Evolutionary conservation across 164 flowering plant genomes (phyloP).

Genomic region (Akebia trifoliata): DNA sequence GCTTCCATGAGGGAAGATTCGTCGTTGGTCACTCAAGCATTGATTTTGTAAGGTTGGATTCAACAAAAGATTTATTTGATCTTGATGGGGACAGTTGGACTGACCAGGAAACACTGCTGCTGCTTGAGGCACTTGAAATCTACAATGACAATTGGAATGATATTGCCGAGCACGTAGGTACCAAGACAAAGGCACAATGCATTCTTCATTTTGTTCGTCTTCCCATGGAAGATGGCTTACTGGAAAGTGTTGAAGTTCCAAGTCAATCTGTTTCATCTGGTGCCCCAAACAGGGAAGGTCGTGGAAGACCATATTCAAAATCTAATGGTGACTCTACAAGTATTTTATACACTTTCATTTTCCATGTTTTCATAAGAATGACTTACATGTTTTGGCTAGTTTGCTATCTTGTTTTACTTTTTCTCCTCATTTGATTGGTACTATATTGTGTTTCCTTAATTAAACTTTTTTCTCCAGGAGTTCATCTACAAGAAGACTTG

Average conservation of each 20-base stretch:
- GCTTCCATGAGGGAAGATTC: constrained; percentile 86
- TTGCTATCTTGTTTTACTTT: constrained; percentile 4
- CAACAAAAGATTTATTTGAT: constrained; percentile 62
- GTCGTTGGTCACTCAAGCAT: constrained; percentile 85
- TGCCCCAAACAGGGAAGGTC: constrained; percentile 28
- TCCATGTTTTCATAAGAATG: neutral
- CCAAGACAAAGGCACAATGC: constrained; percentile 97
- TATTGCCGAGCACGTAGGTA: constrained; percentile 92
- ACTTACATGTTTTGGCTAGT: neutral
- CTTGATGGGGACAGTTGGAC: constrained; percentile 86
- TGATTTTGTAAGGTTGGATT: constrained; percentile 69
- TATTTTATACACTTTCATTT: constrained; percentile 15
- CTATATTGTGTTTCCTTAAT: neutral
- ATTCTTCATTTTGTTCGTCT: constrained; percentile 86
- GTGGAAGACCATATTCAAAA: constrained; percentile 29
- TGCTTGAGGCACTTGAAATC: constrained; percentile 85
- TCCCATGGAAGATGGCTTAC: constrained; percentile 69
- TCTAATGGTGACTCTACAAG: constrained; percentile 56
- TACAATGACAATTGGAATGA: constrained; percentile 90
- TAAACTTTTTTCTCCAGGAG: constrained; percentile 29
- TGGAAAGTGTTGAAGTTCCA: constrained; percentile 79
- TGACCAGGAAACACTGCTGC: constrained; percentile 84
- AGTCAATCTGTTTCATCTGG: constrained; percentile 26
- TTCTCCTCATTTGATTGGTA: neutral
- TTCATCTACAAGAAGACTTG: constrained; percentile 29